Conservation (phyloP, 1,284 basidiomycete genomes). For the Cutaneotrichosporon sp. region DNA sequence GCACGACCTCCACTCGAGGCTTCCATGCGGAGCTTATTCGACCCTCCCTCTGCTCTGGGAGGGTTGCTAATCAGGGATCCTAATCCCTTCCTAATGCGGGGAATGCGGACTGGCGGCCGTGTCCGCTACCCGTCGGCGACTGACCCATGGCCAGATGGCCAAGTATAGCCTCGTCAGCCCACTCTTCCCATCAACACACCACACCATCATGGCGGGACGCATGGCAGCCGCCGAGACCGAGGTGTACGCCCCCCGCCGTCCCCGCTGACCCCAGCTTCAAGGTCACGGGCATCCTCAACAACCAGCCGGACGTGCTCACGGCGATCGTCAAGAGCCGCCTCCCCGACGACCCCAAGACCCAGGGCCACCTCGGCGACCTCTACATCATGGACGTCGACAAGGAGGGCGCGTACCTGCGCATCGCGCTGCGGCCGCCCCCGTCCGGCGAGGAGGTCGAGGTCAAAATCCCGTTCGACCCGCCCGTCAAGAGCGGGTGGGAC, state of each 20-base stretch:
- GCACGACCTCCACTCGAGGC: background rate
- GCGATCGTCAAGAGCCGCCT: constrained; percentile 36
- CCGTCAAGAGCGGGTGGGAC: constrained; percentile 25
- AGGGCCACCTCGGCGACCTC: constrained; percentile 38
- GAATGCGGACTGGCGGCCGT: no score
- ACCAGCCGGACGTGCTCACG: no score
- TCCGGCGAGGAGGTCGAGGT: constrained; percentile 19
- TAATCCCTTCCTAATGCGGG: no score
- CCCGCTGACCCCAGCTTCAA: constrained; percentile 17
- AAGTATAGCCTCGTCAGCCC: background rate
- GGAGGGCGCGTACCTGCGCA: constrained; percentile 18
- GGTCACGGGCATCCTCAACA: constrained; percentile 27
- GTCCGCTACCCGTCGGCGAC: no score
- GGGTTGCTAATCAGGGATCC: no score
- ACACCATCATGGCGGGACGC: constrained; percentile 1
- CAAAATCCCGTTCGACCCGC: constrained; percentile 31
- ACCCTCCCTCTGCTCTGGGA: no score
- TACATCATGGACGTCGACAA: constrained; percentile 30
- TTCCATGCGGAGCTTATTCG: no score
- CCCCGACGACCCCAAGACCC: constrained; percentile 17
- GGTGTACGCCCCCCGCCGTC: background rate
- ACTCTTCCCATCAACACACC: background rate
- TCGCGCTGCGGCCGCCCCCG: constrained; percentile 34
- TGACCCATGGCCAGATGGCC: no score
- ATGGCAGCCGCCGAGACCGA: constrained; percentile 11